Conservation (phyloP, 2,329 filamentous ascomycete species). For the Apiospora sp. region DNA sequence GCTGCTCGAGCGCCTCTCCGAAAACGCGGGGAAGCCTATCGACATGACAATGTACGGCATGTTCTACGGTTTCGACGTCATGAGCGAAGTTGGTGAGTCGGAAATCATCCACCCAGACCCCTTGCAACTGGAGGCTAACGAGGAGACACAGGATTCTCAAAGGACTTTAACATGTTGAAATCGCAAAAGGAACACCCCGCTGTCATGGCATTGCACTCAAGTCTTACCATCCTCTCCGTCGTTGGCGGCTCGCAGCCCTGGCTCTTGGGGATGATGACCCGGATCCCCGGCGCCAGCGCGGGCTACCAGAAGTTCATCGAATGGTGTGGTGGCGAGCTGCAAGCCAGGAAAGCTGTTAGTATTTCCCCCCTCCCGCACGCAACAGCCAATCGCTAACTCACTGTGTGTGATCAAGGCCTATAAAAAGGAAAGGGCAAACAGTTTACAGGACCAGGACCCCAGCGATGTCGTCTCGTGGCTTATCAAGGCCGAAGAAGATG, state of each 20-base stretch:
- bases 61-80: constrained; percentile 27
- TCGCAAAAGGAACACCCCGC: constrained; percentile 43
- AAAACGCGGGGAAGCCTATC: constrained; percentile 21
- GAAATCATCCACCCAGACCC: constrained; percentile 28
- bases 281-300: constrained; percentile 1
- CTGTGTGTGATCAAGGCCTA: neutral
- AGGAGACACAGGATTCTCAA: constrained; percentile 42
- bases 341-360: constrained; percentile 31
- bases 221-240: constrained; percentile 23
- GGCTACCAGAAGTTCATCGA: constrained; percentile 38
- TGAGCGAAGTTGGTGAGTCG: constrained; percentile 26
- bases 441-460: constrained; percentile 25
- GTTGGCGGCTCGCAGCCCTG: constrained; percentile 34
- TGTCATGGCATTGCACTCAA: constrained; percentile 29
- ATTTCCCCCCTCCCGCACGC: neutral
- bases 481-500: constrained; percentile 32
- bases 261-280: constrained; percentile 39
- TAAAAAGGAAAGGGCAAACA: neutral
- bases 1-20: constrained; percentile 9
- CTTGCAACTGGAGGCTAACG: constrained; percentile 29
- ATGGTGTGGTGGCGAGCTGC: constrained; percentile 44
- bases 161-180: constrained; percentile 49
- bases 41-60: constrained; percentile 24
- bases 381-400: neutral
- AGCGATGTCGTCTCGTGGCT: constrained; percentile 44